Percentiles rank a stretch among this genome's conserved stretches.
Conservation (phyloP, 148 eudicot species). For the Cornus florida region DNA sequence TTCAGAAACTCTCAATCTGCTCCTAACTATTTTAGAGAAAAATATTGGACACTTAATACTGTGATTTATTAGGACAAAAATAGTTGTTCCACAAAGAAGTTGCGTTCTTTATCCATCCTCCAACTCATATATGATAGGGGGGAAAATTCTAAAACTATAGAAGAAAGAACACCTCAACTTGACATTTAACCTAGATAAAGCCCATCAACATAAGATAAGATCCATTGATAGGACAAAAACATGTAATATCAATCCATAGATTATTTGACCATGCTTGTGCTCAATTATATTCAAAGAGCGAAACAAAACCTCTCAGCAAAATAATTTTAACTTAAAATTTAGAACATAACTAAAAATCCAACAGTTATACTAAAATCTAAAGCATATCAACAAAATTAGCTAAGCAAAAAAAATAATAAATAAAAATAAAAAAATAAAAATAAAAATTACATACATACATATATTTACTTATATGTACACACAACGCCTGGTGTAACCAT, state of each 20-base stretch:
- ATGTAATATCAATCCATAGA: not conserved
- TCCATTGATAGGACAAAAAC: not conserved
- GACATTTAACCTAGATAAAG: not conserved
- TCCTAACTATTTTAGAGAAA: not conserved
- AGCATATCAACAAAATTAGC: not conserved
- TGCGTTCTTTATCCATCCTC: not conserved
- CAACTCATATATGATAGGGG: not conserved
- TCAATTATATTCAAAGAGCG: not conserved
- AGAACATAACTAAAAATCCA: not conserved
- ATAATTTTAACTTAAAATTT: not conserved
- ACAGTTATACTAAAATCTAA: not conserved
- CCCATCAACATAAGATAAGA: not conserved
- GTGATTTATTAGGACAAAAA: not conserved
- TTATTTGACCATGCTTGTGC: not conserved
- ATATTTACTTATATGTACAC: not conserved
- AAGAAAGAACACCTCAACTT: too few relatives aligned
- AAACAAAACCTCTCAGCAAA: too few relatives aligned
- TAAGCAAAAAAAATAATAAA: not conserved
- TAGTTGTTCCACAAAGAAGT: not conserved
- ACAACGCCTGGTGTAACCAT: not conserved
- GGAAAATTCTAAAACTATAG: too few relatives aligned
- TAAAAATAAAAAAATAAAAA: too few relatives aligned
- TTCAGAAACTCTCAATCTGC: not conserved
- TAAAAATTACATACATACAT: too few relatives aligned
- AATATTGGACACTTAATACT: not conserved